Base-by-base conservation (phyloP, 2,329 filamentous ascomycete species). In the Bertia moriformis region DNA sequence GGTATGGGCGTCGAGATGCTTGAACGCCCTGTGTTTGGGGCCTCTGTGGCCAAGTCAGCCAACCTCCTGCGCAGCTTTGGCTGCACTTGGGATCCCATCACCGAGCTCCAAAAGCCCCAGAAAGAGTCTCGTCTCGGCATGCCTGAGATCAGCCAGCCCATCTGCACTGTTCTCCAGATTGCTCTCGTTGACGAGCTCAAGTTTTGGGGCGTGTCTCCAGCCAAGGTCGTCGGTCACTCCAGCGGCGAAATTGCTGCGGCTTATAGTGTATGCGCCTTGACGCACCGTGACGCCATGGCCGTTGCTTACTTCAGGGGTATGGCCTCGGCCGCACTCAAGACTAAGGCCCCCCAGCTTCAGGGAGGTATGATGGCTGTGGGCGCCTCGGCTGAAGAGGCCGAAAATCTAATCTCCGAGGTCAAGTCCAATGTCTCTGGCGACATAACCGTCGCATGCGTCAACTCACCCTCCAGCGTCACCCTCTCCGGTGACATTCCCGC, bases 371-470 rank as follows among this genome's bases (percentile, higher is more conserved):
- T n/a, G n/a, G n/a, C n/a, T n/a, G n/a, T n/a, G n/a, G n/a, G n/a
- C n/a, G n/a, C n/a, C n/a, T n/a, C n/a, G n/a, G n/a, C n/a, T n/a
- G n/a, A n/a, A n/a, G n/a, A n/a, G n/a, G n/a, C n/a, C n/a, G n/a
- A n/a, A n/a, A n/a, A n/a, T n/a, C n/a, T n/a, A n/a, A n/a, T n/a
- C n/a, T n/a, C n/a, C n/a, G n/a, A n/a, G n/a, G n/a, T n/a, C n/a
- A n/a, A n/a, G n/a, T n/a, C n/a, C n/a, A n/a, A n/a, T n/a, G n/a
- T n/a, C n/a, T n/a, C n/a, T n/a, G n/a, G n/a, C n/a, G n/a, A n/a
- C n/a, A n/a, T n/a, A n/a, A n/a, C 61, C 1, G 50, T 55, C 0
- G 54, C 51, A 3, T 56, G 53, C 32, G 49, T 51, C 37, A 58
- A 57, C 41, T 55, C 49, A 19, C 52, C 48, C 5, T 39, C 42